Evolutionary conservation across 2,329 filamentous ascomycete species (phyloP).

Genomic region (Herpotrichia juniperi): DNA sequence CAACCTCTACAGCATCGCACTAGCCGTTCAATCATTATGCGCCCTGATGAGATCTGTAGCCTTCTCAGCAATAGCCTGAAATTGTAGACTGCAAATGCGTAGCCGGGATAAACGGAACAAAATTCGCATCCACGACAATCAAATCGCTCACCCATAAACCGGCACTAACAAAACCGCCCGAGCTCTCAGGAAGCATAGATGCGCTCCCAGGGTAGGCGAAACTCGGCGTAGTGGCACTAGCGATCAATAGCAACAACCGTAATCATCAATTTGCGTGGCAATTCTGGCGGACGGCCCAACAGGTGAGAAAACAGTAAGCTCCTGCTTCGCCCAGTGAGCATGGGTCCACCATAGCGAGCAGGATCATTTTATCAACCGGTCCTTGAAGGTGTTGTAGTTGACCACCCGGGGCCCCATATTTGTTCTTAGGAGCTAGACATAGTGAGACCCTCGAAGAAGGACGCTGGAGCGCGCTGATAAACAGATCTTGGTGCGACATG

Average conservation of each 20-base stretch:
- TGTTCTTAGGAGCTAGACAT: constrained; percentile 2
- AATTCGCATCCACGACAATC: constrained; percentile 20
- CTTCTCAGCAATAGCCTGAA: constrained; percentile 27
- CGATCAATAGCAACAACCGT: constrained; percentile 6
- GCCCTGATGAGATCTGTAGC: constrained; percentile 25
- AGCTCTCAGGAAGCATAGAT: constrained; percentile 23
- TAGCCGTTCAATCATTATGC: too few relatives aligned
- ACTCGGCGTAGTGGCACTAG: constrained; percentile 9
- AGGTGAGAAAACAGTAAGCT: constrained; percentile 8
- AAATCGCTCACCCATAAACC: constrained; percentile 13
- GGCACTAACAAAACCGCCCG: constrained; percentile 16
- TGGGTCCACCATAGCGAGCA: constrained; percentile 39
- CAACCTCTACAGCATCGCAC: too few relatives aligned
- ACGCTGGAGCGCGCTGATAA: constrained; percentile 3
- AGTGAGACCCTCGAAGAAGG: constrained; percentile 44
- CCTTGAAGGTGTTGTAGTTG: constrained; percentile 18
- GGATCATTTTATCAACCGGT: constrained; percentile 9
- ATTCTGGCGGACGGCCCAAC: constrained; percentile 8
- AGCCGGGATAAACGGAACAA: constrained; percentile 19
- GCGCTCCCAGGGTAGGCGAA: constrained; percentile 18
- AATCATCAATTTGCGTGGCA: constrained; percentile 12
- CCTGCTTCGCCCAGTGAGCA: constrained; percentile 18
- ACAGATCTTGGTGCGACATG: constrained; percentile 12
- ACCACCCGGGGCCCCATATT: constrained; percentile 17
- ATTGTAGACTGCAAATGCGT: constrained; percentile 19